phyloP scores from a whole-genome alignment of 2,329 filamentous ascomycete species.

The Pseudogymnoascus sp. region DNA sequence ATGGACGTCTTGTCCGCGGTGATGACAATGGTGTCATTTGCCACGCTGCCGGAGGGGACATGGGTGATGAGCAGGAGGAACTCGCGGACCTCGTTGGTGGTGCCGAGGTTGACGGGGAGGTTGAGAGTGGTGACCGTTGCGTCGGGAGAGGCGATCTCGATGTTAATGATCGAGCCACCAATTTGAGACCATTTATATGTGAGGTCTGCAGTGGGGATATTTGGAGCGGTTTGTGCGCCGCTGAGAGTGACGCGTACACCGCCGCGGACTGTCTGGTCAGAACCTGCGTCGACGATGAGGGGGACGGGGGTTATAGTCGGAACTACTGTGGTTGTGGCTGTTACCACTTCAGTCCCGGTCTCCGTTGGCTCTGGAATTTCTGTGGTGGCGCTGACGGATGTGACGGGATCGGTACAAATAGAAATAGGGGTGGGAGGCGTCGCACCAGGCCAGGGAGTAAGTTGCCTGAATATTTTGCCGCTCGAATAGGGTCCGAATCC shows the following conservation, averaged over 20 bases:
- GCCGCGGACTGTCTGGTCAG: slow-evolving; percentile 12
- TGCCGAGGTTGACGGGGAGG: neutral
- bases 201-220: neutral
- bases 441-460: slow-evolving; percentile 31
- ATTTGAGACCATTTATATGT: slow-evolving; percentile 12
- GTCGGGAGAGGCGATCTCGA: neutral
- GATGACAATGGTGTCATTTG: slow-evolving; percentile 13
- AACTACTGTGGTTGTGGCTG: neutral
- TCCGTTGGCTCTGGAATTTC: neutral
- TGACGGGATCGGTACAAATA: neutral
- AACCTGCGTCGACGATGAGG: slow-evolving; percentile 5
- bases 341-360: neutral
- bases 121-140: slow-evolving; percentile 15
- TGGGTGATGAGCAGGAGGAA: slow-evolving; percentile 14
- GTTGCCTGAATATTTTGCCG: slow-evolving; percentile 33
- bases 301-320: neutral
- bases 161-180: neutral
- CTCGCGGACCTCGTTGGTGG: neutral
- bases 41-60: neutral
- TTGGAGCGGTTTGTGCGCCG: neutral
- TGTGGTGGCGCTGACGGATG: neutral
- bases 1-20: neutral
- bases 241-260: slow-evolving; percentile 6
- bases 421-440: slow-evolving; percentile 1
- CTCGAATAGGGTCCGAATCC: slow-evolving; percentile 28